Evolutionary conservation across 768 basidiomycete species (phyloP), one percentile per base, ranked within the genome.

Genomic region (Suillus ampliporus): DNA sequence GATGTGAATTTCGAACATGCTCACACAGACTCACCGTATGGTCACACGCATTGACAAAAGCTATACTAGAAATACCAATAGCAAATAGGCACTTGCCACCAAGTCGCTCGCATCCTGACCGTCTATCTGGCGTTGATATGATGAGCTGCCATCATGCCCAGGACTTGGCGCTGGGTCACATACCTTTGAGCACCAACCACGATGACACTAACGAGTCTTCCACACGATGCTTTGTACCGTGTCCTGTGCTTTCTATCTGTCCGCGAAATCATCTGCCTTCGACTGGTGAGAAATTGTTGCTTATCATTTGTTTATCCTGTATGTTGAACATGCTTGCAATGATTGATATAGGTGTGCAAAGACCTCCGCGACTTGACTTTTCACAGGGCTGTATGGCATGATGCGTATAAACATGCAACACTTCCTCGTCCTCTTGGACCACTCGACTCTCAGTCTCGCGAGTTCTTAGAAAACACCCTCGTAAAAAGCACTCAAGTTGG

Each of bases 231-330:
- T 38, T 26, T 54, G 21, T 54, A 38, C 15, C 53, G 53, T 38
- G 23, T 54, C 21, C 15, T 54, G 3, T 26, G 23, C 37, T 54
- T 54, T 54, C 53, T 54, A 15, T 38, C 53, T 19, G 53, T 54
- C 23, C 53, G 53, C 37, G 53, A 54, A 38, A 54, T 54, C 15
- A 54, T 54, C 35, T 54, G 53, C 53, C 53, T 54, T 54, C 53
- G 53, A 38, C 17, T 54, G 35, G 53, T 54, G 23, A 54, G 53
- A 26, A 38, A 26, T 19, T 5, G 2, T 19, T 26, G 50, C 11
- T 54, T 8, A 11, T 54, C 5, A 5, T 19, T 17, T 54, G 21
- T 15, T 17, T 23, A 38, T 26, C 23, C 5, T 54, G 23, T 15
- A 38, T 38, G 9, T 23, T 37, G 35, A 54, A 38, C 15, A 23